Evolutionary conservation across 2,329 filamentous ascomycete species (phyloP), one percentile per base, ranked within the genome.

Genomic region (Monilinia aucupariae): DNA sequence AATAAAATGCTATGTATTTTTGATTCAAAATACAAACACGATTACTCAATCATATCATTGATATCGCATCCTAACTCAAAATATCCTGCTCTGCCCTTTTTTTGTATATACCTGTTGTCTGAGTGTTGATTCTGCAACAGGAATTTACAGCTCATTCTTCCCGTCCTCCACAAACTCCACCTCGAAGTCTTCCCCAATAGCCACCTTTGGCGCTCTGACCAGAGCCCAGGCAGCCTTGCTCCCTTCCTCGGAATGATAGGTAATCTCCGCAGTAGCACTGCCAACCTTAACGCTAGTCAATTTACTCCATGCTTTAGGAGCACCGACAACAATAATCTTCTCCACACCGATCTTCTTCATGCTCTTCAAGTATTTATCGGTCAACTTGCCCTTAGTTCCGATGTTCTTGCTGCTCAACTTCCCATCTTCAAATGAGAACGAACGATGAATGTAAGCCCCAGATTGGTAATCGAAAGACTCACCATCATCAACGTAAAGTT

Each of bases 401-500:
- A 88, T 80, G 67, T 96, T 86, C n/a, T 81, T 81, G 0, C 89
- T 92, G 6, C 79, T 79, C n/a, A 97, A 78, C 0, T 79, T 80
- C 20, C 82, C 81, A 48, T 56, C 78, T 78, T 34, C 77, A 65
- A 92, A 89, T 30, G 78, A 79, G 77, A 99, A 97, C 65, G 80
- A 82, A 64, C 92, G 90, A 77, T 96, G 88, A 70, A 97, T 92
- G 76, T 89, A 96, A 66, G 91, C 91, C 13, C 92, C 93, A 67
- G 86, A 80, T 75, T 96, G 81, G 73, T 90, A 92, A 62, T 96
- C 91, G 69, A 92, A 99, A 0, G 89, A 90, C 76, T 97, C 92
- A 54, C 94, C 94, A 68, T 99, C 94, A 72, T 99, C 94, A 37
- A 91, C 80, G 72, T 99, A 99, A 9, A 99, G 79, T 55, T 89